Evolutionary conservation across 2,329 filamentous ascomycete species (phyloP).

Genomic region (Dactylonectria macrodidyma): DNA sequence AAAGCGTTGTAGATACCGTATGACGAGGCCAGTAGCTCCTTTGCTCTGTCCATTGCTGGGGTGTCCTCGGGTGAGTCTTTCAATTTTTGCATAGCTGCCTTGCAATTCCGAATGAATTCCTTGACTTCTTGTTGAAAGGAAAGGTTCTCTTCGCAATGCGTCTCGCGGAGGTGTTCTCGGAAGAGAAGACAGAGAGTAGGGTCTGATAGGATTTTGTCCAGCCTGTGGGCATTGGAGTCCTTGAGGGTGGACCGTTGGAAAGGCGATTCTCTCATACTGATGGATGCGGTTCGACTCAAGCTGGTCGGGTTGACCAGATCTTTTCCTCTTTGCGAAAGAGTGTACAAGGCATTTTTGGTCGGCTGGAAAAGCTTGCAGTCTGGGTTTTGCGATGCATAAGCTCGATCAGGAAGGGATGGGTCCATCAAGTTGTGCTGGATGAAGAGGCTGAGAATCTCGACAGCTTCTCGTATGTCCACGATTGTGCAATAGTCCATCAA

Average conservation of each 20-base stretch:
- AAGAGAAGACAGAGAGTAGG: conserved; percentile 90
- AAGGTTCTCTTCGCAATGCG: conserved; percentile 96
- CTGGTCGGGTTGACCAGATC: conserved; percentile 69
- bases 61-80: conserved; percentile 75
- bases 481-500: conserved; percentile 97
- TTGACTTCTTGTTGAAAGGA: conserved; percentile 96
- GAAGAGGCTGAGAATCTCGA: conserved; percentile 87
- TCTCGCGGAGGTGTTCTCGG: conserved; percentile 93
- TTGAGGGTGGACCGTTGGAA: conserved; percentile 73
- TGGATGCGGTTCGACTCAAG: conserved; percentile 70
- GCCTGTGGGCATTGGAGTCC: conserved; percentile 94
- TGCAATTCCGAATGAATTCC: conserved; percentile 84
- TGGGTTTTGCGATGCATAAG: conserved; percentile 74
- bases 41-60: conserved; percentile 83
- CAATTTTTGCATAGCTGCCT: conserved; percentile 73
- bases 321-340: conserved; percentile 85
- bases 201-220: conserved; percentile 93
- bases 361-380: conserved; percentile 81
- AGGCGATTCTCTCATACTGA: conserved; percentile 65
- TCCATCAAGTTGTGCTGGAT: conserved; percentile 88
- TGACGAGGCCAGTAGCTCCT: conserved; percentile 94
- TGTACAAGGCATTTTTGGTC: conserved; percentile 89
- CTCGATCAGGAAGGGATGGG: conserved; percentile 77
- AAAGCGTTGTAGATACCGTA: conserved; percentile 87
- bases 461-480: conserved; percentile 88